These are phyloP conservation scores for Corchorus olitorius DNA, from an alignment of 345 rosid genomes.

Conservation along the genomic window DNA sequence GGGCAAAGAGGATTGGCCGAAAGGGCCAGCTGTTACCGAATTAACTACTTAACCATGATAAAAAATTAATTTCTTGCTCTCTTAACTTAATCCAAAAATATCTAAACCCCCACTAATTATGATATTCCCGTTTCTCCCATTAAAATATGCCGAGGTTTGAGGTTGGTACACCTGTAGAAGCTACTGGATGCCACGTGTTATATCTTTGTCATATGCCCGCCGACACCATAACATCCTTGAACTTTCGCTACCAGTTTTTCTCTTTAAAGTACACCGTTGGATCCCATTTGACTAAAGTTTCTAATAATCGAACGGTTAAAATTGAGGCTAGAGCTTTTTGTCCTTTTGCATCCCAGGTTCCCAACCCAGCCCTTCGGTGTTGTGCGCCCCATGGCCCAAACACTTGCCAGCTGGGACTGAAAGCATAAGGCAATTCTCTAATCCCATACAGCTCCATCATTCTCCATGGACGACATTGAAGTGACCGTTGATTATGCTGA, in stretches of 20 bases:
- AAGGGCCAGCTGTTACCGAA: slow-evolving; percentile 34
- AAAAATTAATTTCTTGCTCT: neutral
- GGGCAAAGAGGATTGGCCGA: slow-evolving; percentile 13
- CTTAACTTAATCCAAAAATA: neutral
- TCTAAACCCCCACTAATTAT: neutral
- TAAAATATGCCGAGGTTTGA: neutral
- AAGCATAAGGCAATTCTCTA: neutral
- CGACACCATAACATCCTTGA: neutral
- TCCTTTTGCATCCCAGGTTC: neutral
- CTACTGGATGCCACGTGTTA: neutral
- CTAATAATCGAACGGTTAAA: neutral
- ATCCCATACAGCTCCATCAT: neutral
- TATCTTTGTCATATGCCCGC: neutral
- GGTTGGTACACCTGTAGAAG: neutral
- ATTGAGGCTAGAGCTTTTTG: neutral
- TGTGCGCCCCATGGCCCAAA: slow-evolving; percentile 7
- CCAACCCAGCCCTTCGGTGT: neutral
- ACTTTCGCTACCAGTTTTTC: neutral
- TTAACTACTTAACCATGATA: slow-evolving; percentile 16
- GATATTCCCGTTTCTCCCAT: neutral
- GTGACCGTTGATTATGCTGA: neutral
- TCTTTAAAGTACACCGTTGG: neutral
- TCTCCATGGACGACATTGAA: neutral
- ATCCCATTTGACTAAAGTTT: neutral
- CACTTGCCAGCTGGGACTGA: neutral